These are phyloP conservation scores for Suillus ampliporus DNA, from an alignment of 768 basidiomycete genomes.

Conservation along the genomic window DNA sequence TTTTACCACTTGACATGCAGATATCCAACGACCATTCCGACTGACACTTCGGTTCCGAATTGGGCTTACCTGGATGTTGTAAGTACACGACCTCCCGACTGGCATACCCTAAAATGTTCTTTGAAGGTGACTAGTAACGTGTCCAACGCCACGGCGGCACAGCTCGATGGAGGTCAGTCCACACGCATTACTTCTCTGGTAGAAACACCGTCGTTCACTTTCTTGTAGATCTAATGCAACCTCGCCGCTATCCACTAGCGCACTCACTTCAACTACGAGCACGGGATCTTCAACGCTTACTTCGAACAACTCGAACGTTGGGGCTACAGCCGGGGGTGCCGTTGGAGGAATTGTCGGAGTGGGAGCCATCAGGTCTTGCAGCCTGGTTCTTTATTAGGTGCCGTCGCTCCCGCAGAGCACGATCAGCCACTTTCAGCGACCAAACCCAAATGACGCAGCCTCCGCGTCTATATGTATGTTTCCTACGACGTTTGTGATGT, in stretches of 20 bases:
- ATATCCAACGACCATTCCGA: constrained; percentile 54
- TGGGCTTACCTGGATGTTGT: constrained; percentile 70
- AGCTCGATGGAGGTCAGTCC: constrained; percentile 33
- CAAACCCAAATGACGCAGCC: constrained; percentile 22
- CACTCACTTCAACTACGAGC: constrained; percentile 12
- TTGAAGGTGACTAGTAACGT: constrained; percentile 31
- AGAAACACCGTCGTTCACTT: constrained; percentile 7
- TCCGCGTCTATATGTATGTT: constrained; percentile 33
- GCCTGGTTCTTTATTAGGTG: constrained; percentile 46
- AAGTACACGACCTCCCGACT: constrained; percentile 19
- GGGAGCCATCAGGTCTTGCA: constrained; percentile 43
- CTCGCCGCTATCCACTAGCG: constrained; percentile 17
- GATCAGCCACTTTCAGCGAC: constrained; percentile 17
- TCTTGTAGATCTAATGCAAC: constrained; percentile 42
- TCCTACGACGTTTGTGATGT: background rate
- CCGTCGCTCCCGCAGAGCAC: constrained; percentile 28
- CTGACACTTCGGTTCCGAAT: constrained; percentile 54
- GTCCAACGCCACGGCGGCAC: constrained; percentile 50
- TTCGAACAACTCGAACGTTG: constrained; percentile 39
- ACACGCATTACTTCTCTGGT: background rate
- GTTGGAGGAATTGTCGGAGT: constrained; percentile 43
- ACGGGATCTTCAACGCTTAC: constrained; percentile 10
- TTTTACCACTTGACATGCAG: constrained; percentile 29
- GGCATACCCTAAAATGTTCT: background rate
- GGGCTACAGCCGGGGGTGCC: constrained; percentile 61